Evolutionary conservation across 768 basidiomycete genomes (phyloP).

Genomic region (Omphalotus guepiniiformis): DNA sequence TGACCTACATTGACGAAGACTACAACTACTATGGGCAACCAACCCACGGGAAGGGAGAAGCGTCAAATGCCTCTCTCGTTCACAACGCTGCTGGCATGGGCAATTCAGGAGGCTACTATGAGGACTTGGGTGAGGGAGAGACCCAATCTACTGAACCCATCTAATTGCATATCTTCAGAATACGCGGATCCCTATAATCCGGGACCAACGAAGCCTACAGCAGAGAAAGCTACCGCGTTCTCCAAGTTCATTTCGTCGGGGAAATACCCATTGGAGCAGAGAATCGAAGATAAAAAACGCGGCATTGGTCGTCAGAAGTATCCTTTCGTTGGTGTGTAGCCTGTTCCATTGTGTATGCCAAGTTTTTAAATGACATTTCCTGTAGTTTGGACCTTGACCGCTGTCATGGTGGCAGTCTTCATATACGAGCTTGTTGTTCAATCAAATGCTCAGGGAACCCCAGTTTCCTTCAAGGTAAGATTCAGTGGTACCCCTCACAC

Average conservation of each 20-base stretch:
- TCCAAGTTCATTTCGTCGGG: slow-evolving; percentile 39
- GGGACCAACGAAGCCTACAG: slow-evolving; percentile 18
- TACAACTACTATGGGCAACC: slow-evolving; percentile 20
- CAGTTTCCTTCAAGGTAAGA: slow-evolving; percentile 80
- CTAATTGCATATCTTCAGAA: slow-evolving; percentile 44
- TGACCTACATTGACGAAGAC: slow-evolving; percentile 20
- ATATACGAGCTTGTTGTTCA: slow-evolving; percentile 87
- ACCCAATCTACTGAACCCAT: no score
- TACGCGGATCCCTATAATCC: slow-evolving; percentile 53
- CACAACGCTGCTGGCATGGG: slow-evolving; percentile 40
- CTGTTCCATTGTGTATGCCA: neutral
- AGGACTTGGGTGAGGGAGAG: slow-evolving; percentile 46
- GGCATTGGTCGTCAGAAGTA: slow-evolving; percentile 80
- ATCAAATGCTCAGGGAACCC: slow-evolving; percentile 68
- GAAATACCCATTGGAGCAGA: slow-evolving; percentile 66
- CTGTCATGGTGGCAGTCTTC: slow-evolving; percentile 67
- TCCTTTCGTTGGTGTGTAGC: slow-evolving; percentile 66
- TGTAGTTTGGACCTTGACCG: slow-evolving; percentile 60
- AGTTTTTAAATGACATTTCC: slow-evolving; percentile 4
- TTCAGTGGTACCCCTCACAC: neutral
- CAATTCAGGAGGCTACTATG: slow-evolving; percentile 31
- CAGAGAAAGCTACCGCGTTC: slow-evolving; percentile 40
- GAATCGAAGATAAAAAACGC: slow-evolving; percentile 83
- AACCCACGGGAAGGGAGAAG: no score
- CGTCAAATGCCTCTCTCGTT: slow-evolving; percentile 39